Evolutionary conservation across 768 basidiomycete genomes (phyloP), one percentile per base, ranked within the genome.

Genomic region (Dioszegia aurantiaca): DNA sequence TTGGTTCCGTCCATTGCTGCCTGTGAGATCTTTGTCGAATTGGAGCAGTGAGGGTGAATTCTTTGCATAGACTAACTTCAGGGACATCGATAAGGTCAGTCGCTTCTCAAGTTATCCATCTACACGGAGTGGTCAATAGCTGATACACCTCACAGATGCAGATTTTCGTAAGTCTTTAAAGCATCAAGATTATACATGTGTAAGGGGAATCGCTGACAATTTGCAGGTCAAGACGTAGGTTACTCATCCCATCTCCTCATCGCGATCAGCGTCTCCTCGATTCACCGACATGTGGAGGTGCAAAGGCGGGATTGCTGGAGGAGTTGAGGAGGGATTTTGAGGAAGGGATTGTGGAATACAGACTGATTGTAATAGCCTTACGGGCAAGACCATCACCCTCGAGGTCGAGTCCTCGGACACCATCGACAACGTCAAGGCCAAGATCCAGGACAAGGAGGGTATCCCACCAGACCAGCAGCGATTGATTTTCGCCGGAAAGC

Each of bases 371-470:
- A 42, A 42, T 54, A 76, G 73, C 65, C 78, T 87, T 4, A 87
- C 86, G 6, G 86, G 86, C 46, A 87, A 87, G 82, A 88, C 87
- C 46, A 86, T 87, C 70, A 87, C 86, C 58, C 74, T 80, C 62
- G 79, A 79, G 73, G 79, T 80, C 59, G 79, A 80, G 72, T 79
- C 79, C 24, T 78, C 78, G 27, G 79, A 80, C 77, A 80, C 80
- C 37, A 80, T 81, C 74, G 79, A 80, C 73, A 79, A 78, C 48
- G 77, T 78, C 68, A 79, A 79, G 69, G 71, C 70, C 61, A 80
- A 80, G 74, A 78, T 78, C 71, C 77, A 78, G 69, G 77, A 78
- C 75, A 78, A 78, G 71, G 77, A 78, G 67, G 77, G 77, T 62
- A 78, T 78, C 59, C 77, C 77, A 46, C 77, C 77, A 64, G 44